Evolutionary conservation across 164 flowering plant genomes (phyloP), one percentile per base, ranked within the genome.

Genomic region (Nelumbo lutea): DNA sequence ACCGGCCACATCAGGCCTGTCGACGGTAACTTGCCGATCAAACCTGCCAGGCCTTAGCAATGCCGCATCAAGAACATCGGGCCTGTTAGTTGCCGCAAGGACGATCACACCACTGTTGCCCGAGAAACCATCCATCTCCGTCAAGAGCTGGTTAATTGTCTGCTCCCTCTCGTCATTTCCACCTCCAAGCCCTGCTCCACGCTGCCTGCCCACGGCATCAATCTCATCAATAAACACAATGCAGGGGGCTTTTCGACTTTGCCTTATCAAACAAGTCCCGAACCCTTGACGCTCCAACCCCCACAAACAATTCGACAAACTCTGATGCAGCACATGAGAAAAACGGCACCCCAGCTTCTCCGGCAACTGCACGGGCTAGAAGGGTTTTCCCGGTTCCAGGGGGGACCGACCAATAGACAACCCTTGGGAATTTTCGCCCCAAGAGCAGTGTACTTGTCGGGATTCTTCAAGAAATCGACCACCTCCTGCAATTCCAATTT

Each of bases 111-210:
- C 98, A 0, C 90, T 85, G 72, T 92, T 95, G 0, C 96, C 96
- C 0, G 90, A 84, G 72, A 95, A 95, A 0, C 98, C 98, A 72
- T 92, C 98, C 98, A 95, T 91, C 81, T 95, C 98, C 0, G 94
- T 88, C 84, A 92, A 73, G 6, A 95, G 82, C 91, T 92, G 97
- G 74, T 95, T 91, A 64, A 95, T 87, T 1, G 98, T 95, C 71
- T 92, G 96, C 85, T 95, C 97, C 61, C 97, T 87, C 86, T 92
- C 97, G 79, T 91, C 98, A 78, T 94, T 91, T 38, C 98, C 98
- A 55, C 98, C 96, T 10, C 97, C 98, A 43, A 90, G 80, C 1
- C 98, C 97, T 0, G 96, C 93, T 13, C 97, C 97, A 76, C 98
- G 82, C 85, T 90, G 96, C 82, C 97, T 85, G n/a, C 98, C 97